phyloP scores from a whole-genome alignment of 2,329 filamentous ascomycete genomes.

The Corinectria fuckeliana region DNA sequence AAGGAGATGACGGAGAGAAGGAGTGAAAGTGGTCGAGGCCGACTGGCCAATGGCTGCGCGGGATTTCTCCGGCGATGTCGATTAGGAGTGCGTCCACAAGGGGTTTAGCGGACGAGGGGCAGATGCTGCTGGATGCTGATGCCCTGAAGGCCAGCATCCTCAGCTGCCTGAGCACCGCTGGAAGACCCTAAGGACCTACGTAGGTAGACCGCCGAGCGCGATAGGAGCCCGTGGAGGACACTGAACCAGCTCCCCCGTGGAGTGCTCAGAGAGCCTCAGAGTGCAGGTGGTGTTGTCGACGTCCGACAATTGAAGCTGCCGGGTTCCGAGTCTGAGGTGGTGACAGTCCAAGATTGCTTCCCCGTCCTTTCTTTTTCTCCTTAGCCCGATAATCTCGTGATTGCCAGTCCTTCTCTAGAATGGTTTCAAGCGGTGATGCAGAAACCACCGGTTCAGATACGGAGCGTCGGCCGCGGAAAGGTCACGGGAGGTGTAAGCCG shows the following conservation, averaged over 20 bases:
- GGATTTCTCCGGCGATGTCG: neutral
- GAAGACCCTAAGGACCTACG: neutral
- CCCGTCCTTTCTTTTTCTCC: conserved; percentile 1
- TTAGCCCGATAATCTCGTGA: neutral
- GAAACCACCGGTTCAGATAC: neutral
- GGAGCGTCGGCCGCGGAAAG: neutral
- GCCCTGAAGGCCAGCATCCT: conserved; percentile 35
- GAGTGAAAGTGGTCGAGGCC: conserved; percentile 28
- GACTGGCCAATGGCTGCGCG: conserved; percentile 26
- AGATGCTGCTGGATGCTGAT: conserved; percentile 21
- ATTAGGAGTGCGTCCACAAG: conserved; percentile 13
- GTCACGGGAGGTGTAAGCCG: neutral
- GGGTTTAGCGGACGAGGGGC: conserved; percentile 21
- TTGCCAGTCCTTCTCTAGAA: neutral
- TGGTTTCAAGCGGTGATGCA: neutral
- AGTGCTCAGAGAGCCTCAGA: neutral
- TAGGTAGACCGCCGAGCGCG: too few species aligned
- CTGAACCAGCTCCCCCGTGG: too few species aligned
- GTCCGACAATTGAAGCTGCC: neutral
- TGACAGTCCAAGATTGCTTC: neutral
- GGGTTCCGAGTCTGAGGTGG: neutral
- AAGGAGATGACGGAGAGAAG: conserved; percentile 31
- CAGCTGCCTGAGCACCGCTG: conserved; percentile 13
- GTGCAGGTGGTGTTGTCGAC: neutral
- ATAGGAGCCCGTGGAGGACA: too few species aligned